A percentile compares a stretch with the other conserved stretches of the same genome.
Evolutionary conservation across 371 early-diverging fungal species (phyloP).

Genomic region (Nosema muscidifuracis): DNA sequence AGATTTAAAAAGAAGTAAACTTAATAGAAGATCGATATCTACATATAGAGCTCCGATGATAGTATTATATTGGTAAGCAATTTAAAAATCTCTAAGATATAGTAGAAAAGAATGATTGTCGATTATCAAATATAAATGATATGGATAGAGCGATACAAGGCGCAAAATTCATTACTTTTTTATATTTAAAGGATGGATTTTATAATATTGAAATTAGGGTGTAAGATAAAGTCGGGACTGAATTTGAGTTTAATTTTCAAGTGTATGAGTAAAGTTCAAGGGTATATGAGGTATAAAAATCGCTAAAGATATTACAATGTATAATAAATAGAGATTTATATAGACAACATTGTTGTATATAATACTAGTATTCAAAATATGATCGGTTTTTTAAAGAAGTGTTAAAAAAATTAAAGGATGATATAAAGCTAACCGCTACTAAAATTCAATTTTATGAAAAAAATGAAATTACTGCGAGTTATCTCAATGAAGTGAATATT

Average conservation of each 20-base stretch:
- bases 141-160: slow-evolving; percentile 18
- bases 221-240: slow-evolving; percentile 42
- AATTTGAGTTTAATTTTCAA: neutral
- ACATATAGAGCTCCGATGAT: slow-evolving; percentile 13
- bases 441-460: slow-evolving; percentile 16
- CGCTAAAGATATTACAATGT: slow-evolving; percentile 24
- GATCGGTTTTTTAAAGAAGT: neutral
- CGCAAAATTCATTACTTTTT: slow-evolving; percentile 15
- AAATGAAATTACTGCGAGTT: slow-evolving; percentile 37
- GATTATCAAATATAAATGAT: no score
- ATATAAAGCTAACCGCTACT: slow-evolving; percentile 22
- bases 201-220: slow-evolving; percentile 30
- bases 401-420: neutral
- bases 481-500: slow-evolving; percentile 2
- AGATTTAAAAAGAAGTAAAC: no score
- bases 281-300: slow-evolving; percentile 37
- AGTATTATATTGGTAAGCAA: slow-evolving; percentile 30
- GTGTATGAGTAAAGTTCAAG: slow-evolving; percentile 22
- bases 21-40: no score
- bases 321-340: slow-evolving; percentile 6
- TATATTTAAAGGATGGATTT: slow-evolving; percentile 50
- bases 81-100: slow-evolving; percentile 17
- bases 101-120: neutral
- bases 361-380: slow-evolving; percentile 2
- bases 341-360: slow-evolving; percentile 17